Evolutionary conservation across 257 asterid species (phyloP).

Genomic region (Lavandula angustifolia): DNA sequence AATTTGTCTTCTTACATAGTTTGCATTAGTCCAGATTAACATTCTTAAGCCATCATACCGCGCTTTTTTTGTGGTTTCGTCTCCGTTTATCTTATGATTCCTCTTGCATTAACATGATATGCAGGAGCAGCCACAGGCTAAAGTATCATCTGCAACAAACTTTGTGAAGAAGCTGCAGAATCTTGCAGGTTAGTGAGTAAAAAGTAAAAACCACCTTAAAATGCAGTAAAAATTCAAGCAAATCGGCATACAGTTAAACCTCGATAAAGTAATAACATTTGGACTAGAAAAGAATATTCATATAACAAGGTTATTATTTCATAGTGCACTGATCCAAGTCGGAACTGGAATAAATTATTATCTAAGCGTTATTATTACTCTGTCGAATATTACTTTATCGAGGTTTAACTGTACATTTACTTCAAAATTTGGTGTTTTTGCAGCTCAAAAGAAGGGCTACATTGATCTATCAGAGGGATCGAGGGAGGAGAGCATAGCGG

Average conservation of each 20-base stretch:
- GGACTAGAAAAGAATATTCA: not conserved
- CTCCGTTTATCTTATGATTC: not conserved
- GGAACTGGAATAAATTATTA: too few species aligned
- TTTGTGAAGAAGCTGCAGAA: constrained; percentile 74
- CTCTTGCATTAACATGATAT: constrained; percentile 3
- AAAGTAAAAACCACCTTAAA: not conserved
- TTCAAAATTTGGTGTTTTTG: constrained; percentile 7
- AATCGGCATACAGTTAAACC: too few species aligned
- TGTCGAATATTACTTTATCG: too few species aligned
- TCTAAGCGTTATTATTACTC: too few species aligned
- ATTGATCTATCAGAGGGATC: constrained; percentile 63
- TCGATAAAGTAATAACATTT: too few species aligned
- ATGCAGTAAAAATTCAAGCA: too few species aligned
- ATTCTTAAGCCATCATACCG: not conserved
- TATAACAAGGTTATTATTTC: too few species aligned
- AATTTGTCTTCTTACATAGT: not conserved
- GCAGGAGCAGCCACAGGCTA: constrained; percentile 63
- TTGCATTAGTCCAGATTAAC: not conserved
- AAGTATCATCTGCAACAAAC: constrained; percentile 57
- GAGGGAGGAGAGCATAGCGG: constrained; percentile 44
- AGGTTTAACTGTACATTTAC: too few species aligned
- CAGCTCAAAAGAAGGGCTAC: constrained; percentile 79
- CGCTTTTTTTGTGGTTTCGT: not conserved
- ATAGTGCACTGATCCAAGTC: too few species aligned
- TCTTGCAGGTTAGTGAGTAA: constrained; percentile 55